These are phyloP conservation scores for Raffaelea ambrosiae DNA, from an alignment of 2,329 filamentous ascomycete species.

Conservation along the genomic window DNA sequence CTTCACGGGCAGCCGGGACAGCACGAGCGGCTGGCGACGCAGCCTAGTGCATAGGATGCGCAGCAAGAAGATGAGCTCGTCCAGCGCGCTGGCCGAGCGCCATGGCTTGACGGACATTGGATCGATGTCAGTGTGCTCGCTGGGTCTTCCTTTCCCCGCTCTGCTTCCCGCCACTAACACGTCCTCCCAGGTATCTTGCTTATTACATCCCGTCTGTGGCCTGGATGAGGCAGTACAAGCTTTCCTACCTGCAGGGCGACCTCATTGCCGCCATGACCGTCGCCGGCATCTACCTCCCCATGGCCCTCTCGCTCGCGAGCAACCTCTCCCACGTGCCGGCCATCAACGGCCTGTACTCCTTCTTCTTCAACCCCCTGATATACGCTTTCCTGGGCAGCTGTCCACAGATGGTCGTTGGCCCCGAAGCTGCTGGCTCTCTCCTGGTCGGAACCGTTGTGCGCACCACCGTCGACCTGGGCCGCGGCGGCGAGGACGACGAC, in stretches of 20 bases:
- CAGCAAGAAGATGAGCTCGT: slow-evolving; percentile 61
- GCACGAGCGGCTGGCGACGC: slow-evolving; percentile 36
- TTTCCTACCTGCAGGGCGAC: slow-evolving; percentile 76
- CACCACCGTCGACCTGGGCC: slow-evolving; percentile 61
- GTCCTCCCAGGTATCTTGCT: slow-evolving; percentile 60
- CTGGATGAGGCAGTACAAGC: slow-evolving; percentile 83
- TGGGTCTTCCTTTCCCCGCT: slow-evolving; percentile 1
- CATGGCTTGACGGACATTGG: slow-evolving; percentile 67
- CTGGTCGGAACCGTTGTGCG: slow-evolving; percentile 83
- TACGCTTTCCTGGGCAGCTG: slow-evolving; percentile 90
- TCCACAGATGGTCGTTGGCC: slow-evolving; percentile 87
- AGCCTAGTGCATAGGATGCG: slow-evolving; percentile 24
- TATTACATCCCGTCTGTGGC: slow-evolving; percentile 91
- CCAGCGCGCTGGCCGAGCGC: slow-evolving; percentile 59
- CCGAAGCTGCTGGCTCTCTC: slow-evolving; percentile 87
- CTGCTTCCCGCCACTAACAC: neutral
- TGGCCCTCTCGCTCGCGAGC: slow-evolving; percentile 86
- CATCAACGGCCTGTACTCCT: slow-evolving; percentile 89
- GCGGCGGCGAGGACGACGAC: slow-evolving; percentile 55
- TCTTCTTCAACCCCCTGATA: slow-evolving; percentile 83
- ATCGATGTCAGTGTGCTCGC: slow-evolving; percentile 53
- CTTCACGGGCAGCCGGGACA: slow-evolving; percentile 26
- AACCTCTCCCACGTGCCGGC: slow-evolving; percentile 90
- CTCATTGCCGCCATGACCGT: slow-evolving; percentile 85
- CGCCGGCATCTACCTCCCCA: slow-evolving; percentile 96